Base-by-base conservation (phyloP, 2,329 filamentous ascomycete genomes). In the Botryotinia globosa region DNA sequence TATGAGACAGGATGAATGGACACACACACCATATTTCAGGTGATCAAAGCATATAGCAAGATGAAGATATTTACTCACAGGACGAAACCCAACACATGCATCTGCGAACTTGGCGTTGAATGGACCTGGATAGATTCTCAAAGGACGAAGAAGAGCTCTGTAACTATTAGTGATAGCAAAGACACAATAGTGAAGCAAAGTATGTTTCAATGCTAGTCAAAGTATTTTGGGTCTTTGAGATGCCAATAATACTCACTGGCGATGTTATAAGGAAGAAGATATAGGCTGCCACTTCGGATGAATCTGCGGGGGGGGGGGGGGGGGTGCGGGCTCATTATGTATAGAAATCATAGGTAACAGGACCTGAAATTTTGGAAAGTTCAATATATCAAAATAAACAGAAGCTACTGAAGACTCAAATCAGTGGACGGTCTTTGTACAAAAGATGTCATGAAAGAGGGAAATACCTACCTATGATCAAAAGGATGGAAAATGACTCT, bases 21-120 rank as follows among this genome's bases (percentile, higher is more conserved):
- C 12, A 14, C 32, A 58, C 51, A 29, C 81, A 85, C 91, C 92
- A 78, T 97, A 94, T 79, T 86, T 85, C 76, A 90, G 84, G 80
- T 97, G 93, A 77, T 90, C 85, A 45, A 86, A 85, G 83, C 90
- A 90, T 78, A 93, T 90, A 78, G 92, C 89, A 29, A 94, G 85
- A 79, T 94, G 92, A 1, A 92, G 87, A 76, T 92, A 90, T 69
- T 92, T 92, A 78, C 88, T 90, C 82, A 90, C 92, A 65, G 91
- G 91, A 77, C 94, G 90, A 81, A 92, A 94, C 44, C 91, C 86
- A 80, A 90, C 88, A 77, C 90, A 87, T 75, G 83, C 87, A 77
- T 89, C 85, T n/a, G 89, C 89, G 76, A 91, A 81, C 78, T 88
- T 90, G 73, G 88, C 89, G 59, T 91, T 79, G 65, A 90, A 82